Base-by-base conservation (phyloP, 108 stramenopile species). In the Conticribra weissflogii region DNA sequence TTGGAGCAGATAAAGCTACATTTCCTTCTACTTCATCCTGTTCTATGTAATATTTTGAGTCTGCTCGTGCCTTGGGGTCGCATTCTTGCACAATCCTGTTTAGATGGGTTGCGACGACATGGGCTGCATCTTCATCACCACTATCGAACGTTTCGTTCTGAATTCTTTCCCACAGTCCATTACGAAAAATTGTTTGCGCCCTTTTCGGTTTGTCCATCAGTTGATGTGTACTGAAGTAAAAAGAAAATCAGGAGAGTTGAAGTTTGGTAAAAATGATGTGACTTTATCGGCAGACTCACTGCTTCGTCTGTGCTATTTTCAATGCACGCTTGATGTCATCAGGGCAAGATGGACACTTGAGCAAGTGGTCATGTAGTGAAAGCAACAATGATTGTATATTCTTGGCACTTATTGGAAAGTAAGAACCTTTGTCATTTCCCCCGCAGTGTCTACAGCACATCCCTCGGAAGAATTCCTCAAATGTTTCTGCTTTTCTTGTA, bases 381-480 rank as follows among this genome's bases (percentile, higher is more conserved):
- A 41, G 12, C 36, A 41, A 41, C 36, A 41, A 5, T 41, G 12
- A 9, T 41, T 9, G 8, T 5, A 41, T 41, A 41, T 9, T 41
- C 36, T 41, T 12, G 12, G 36, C 12, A 41, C 36, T 41, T 63
- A 36, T 18, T 78, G 60, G 2, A 78, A 49, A 2, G 69, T 78
- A 9, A 45, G 49, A 1, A 70, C 68, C 76, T 32, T 31, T 52
- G n/a, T 60, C 47, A 16, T 44, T 8, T 21, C 76, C 76, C 0
- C 62, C 58, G 25, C 76, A 78, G 41, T 78, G 76, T 21, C 57
- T 28, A 32, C 76, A 78, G 12, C 61, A n/a, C 0, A 74, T 28
- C 0, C 73, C 73, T 0, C 33, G 34, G 25, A 65, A 70, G 28
- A n/a, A 25, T 46, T 25, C 27, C 25, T 41, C 3, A 47, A 17